These are phyloP conservation scores for Trametes sanguinea DNA, from an alignment of 768 basidiomycete species.

Conservation along the genomic window DNA sequence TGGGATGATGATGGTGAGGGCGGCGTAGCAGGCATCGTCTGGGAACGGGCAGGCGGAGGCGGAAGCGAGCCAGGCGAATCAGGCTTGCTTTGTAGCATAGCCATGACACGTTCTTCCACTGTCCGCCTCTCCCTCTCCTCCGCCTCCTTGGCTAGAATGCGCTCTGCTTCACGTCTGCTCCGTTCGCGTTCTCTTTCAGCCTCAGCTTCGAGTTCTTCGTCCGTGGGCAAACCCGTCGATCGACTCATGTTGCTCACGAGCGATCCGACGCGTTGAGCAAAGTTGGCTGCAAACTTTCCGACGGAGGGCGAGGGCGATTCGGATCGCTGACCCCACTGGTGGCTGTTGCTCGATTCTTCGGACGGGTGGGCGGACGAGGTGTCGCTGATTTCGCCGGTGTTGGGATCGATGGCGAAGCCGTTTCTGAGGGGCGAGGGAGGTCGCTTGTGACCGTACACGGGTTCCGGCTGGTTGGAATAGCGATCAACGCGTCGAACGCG, in stretches of 20 bases:
- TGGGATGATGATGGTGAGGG: constrained; percentile 66
- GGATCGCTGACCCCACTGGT: constrained; percentile 46
- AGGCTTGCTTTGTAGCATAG: constrained; percentile 64
- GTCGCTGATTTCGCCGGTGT: constrained; percentile 46
- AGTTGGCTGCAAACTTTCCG: constrained; percentile 68
- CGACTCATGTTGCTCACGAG: constrained; percentile 52
- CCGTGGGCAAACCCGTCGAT: constrained; percentile 52
- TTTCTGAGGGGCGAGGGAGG: constrained; percentile 77
- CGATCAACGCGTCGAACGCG: constrained; percentile 16
- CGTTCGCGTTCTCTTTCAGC: constrained; percentile 76
- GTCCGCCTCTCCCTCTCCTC: constrained; percentile 60
- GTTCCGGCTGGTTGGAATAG: constrained; percentile 41
- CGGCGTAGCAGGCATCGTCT: constrained; percentile 46
- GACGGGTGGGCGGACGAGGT: constrained; percentile 30
- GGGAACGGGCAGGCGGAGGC: constrained; percentile 63
- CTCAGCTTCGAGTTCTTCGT: constrained; percentile 82
- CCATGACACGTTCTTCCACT: constrained; percentile 73
- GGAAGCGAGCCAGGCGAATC: constrained; percentile 39
- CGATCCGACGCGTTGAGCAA: constrained; percentile 74
- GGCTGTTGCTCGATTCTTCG: constrained; percentile 47
- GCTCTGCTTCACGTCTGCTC: constrained; percentile 76
- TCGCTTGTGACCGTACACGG: constrained; percentile 46
- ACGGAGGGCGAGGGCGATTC: constrained; percentile 72
- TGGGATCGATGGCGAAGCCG: constrained; percentile 55
- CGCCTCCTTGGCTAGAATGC: constrained; percentile 71